phyloP scores from a whole-genome alignment of 495 filamentous ascomycete species.

The Daldinia decipiens region DNA sequence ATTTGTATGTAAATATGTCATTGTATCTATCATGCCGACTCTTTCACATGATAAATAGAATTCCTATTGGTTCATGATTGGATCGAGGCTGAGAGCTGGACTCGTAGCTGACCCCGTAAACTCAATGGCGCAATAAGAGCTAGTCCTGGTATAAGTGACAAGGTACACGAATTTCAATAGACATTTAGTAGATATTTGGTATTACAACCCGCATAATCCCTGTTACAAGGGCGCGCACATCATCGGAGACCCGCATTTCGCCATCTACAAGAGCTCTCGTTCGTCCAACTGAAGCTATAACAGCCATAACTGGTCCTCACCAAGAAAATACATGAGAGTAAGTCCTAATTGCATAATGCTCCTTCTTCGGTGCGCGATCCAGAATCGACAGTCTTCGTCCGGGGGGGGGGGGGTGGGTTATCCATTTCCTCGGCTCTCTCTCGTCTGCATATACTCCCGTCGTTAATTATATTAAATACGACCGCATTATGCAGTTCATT shows the following conservation, averaged over 20 bases:
- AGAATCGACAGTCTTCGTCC: slow-evolving; percentile 6
- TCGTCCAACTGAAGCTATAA: slow-evolving; percentile 16
- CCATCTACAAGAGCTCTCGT: slow-evolving; percentile 34
- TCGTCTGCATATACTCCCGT: slow-evolving; percentile 12
- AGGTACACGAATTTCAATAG: background rate
- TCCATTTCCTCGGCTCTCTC: slow-evolving; percentile 31
- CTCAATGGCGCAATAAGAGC: slow-evolving; percentile 20
- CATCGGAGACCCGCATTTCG: slow-evolving; percentile 42
- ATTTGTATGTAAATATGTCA: slow-evolving; percentile 5
- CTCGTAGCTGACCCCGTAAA: slow-evolving; percentile 23
- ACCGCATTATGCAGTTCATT: slow-evolving; percentile 33
- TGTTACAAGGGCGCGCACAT: slow-evolving; percentile 34
- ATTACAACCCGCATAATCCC: slow-evolving; percentile 3
- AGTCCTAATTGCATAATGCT: slow-evolving; percentile 36
- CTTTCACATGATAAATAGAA: slow-evolving; percentile 1
- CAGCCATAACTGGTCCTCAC: background rate
- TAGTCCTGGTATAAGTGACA: slow-evolving; percentile 8
- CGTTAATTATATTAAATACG: slow-evolving; percentile 38
- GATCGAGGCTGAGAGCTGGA: slow-evolving; percentile 31
- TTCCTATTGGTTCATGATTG: slow-evolving; percentile 17
- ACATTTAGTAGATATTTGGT: background rate
- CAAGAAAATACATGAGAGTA: slow-evolving; percentile 1
- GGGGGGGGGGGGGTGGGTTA: no score
- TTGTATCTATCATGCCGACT: no score
- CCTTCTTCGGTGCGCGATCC: slow-evolving; percentile 29